Percentiles rank a stretch among this genome's conserved stretches.
Conservation (phyloP, 257 asterid genomes). For the Penstemon eatonii region DNA sequence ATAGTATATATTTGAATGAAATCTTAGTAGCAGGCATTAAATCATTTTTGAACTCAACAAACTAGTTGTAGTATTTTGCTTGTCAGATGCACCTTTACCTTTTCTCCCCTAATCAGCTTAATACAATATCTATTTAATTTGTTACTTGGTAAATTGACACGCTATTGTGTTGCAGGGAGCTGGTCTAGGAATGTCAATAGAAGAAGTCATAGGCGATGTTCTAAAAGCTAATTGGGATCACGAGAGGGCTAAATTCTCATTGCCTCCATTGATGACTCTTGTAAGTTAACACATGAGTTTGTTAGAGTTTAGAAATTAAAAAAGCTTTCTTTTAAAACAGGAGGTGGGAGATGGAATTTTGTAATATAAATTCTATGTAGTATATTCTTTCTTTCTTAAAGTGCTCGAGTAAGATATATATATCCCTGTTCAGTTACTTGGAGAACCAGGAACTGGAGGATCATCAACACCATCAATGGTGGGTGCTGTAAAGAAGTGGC, state of each 20-base stretch:
- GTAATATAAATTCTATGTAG: too few relatives aligned
- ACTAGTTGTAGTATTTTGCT: constrained; percentile 13
- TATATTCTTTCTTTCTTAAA: constrained; percentile 20
- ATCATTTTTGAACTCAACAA: neutral
- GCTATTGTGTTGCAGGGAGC: constrained; percentile 53
- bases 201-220: constrained; percentile 65
- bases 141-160: too few relatives aligned
- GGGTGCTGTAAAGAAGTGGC: constrained; percentile 99
- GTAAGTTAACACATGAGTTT: constrained; percentile 47
- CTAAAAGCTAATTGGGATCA: constrained; percentile 92
- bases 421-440: constrained; percentile 65
- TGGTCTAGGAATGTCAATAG: constrained; percentile 49
- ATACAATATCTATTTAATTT: too few relatives aligned
- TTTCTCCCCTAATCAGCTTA: neutral
- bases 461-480: constrained; percentile 98
- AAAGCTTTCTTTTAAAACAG: too few relatives aligned
- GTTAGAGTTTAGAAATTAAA: too few relatives aligned
- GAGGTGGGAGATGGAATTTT: too few relatives aligned
- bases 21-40: too few relatives aligned
- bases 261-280: constrained; percentile 96
- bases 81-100: constrained; percentile 9
- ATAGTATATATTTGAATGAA: too few relatives aligned
- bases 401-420: constrained; percentile 24
- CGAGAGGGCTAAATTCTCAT: constrained; percentile 76
- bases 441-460: constrained; percentile 99